Base-by-base conservation (phyloP, 257 asterid genomes). In the Thymus mandschuricus region DNA sequence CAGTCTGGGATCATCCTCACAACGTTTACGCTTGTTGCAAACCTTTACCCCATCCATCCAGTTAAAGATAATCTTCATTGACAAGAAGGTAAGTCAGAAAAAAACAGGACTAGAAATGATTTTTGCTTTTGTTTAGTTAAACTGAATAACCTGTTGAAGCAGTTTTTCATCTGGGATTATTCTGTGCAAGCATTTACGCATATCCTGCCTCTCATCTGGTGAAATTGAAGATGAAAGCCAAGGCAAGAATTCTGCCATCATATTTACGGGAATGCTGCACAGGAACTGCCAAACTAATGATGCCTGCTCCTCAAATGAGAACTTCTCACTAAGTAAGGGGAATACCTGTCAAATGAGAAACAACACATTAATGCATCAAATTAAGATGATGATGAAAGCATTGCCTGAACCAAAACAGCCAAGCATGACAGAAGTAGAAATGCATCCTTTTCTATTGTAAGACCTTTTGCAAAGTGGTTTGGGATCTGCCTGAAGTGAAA, bases 181-280 rank as follows among this genome's bases (percentile, higher is more conserved):
- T 75, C 82, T 89, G 76, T 84, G 86, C 83, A 94, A 85, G 89
- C 96, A 94, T 77, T 84, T 86, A 60, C 86, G 96, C 98, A 94
- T 87, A 74, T 89, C 97, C 81, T 85, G 88, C 51, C 91, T 73
- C 76, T 94, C 98, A 68, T 94, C 98, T 35, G 87, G 63, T 29
- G 96, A 91, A 75, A 91, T 81, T 72, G 98, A 91, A 54, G 88
- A 83, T 46, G 98, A 83, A 80, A 94, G 98, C 98, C 98, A 94
- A 21, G 98, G 98, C 80, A 94, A 87, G 77, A 94, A 91, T 76
- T 94, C 96, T 70, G 96, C 97, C 97, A 94, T 89, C 98, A 94
- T 91, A 84, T 91, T 89, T 57, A 87, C 96, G 34, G 98, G 98
- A 81, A 94, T 91, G 79, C 98, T 94, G 83, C 98, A 94, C 79